Evolutionary conservation across 805 yeast genomes (phyloP), one percentile per base, ranked within the genome.

Genomic region (Teunomyces tritomae): DNA sequence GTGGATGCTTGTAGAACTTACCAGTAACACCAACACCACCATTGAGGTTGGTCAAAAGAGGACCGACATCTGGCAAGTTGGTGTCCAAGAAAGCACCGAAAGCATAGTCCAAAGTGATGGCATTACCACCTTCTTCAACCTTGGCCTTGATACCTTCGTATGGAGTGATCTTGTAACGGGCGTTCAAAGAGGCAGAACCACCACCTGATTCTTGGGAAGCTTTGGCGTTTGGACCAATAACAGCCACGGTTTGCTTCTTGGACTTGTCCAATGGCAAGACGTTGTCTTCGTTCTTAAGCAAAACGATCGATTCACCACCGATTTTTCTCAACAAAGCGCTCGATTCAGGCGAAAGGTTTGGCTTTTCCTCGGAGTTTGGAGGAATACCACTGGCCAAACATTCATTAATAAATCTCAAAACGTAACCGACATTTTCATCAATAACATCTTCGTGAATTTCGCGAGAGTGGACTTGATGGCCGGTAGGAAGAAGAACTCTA

Each of bases 181-280:
- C 74, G 17, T 63, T 61, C 52, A 78, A 63, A 8, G 80, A 67
- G 32, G 85, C 84, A 16, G 85, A 80, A 6, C 87, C 87, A 52
- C 87, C 87, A 49, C 87, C 86, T 20, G 80, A 75, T 50, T 69
- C 76, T 34, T 75, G 72, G 5, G 80, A 67, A 40, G 58, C 61
- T 52, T 71, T 77, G 26, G 80, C 85, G 51, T 78, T 79, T 32
- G 85, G 85, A 3, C 87, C 88, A 56, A 83, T 77, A 14, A 83
- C 76, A 1, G 80, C 79, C 29, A 74, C 67, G 8, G 58, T 68
- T 41, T 71, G 71, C 20, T 52, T 43, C 27, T 52, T 54, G 10
- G 42, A 36, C 43, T 56, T 57, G 5, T 65, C 56, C 42, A 83
- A 66, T 1, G 87, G 87, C 48, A 80, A 63, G 3, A 77, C 49